Base-by-base conservation (phyloP, 2,329 filamentous ascomycete genomes). In the Venturia asperata region DNA sequence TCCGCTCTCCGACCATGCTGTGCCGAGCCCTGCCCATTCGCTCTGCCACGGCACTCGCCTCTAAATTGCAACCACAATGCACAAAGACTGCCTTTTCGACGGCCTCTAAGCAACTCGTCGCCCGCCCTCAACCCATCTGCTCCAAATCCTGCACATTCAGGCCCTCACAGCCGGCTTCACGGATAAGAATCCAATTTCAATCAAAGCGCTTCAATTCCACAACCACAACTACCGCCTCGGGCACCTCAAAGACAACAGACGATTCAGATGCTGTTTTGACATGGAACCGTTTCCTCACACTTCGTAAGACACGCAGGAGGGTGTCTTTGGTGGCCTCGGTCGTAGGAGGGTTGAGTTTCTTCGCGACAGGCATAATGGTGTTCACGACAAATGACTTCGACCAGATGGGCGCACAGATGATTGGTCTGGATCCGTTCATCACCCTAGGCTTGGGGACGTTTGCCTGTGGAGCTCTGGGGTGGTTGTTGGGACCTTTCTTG, bases 271-370 rank as follows among this genome's bases (percentile, higher is more conserved):
- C 60, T 34, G 39, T 42, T 24, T 75, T 82, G 45, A 80, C 80
- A 78, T 97, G 93, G 93, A 88, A 97, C 79, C 87, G 86, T 63
- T 97, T 96, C 81, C 96, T 97, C 82, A 85, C 86, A 74, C 87
- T 97, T 67, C 91, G 93, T 72, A 89, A 91, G 71, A 89, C 87
- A 67, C 90, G 93, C 65, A 88, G 93, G 67, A 86, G 90, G 71
- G 89, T 92, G 80, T 91, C 93, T 74, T 84, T 96, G 45, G 84
- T 83, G 62, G 92, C 91, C 69, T 93, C 90, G 60, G 81, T 91
- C 63, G 74, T 85, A 42, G 85, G 84, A 42, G 87, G 87, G 52
- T 69, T 87, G 6, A 78, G 81, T 15, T 85, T 85, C 66, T 88
- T 90, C 0, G 80, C 82, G 2, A 79, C 77, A 1, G 87, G 88